A percentile compares a stretch with the other conserved stretches of the same genome.
phyloP scores from a whole-genome alignment of 2,329 filamentous ascomycete genomes.

The Fusarium sp. region DNA sequence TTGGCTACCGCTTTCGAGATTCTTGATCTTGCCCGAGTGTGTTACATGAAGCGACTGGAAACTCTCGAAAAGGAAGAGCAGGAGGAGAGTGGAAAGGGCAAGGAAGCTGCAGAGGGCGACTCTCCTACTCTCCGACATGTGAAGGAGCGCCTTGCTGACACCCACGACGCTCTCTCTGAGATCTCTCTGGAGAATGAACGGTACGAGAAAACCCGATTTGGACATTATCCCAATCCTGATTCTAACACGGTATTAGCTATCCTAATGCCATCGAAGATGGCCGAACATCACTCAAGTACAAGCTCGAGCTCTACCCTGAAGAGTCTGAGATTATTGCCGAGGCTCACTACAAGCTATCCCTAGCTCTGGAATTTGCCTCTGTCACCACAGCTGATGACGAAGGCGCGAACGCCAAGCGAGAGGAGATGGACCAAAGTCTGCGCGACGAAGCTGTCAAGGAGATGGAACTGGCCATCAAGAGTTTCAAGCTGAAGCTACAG shows the following conservation, averaged over 20 bases:
- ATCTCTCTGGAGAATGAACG: conserved; percentile 97
- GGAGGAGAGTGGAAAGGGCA: conserved; percentile 55
- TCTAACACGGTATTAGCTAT: conserved; percentile 64
- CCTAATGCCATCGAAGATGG: conserved; percentile 87
- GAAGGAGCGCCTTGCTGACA: conserved; percentile 90
- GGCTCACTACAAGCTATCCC: conserved; percentile 94
- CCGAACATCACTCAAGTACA: conserved; percentile 79
- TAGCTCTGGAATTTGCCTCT: conserved; percentile 93
- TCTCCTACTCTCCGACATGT: conserved; percentile 65
- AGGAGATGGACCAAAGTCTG: conserved; percentile 72
- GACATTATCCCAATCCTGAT: background rate
- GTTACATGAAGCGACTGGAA: conserved; percentile 68
- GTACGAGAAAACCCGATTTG: conserved; percentile 50
- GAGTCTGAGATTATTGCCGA: conserved; percentile 91
- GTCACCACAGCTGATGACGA: conserved; percentile 70
- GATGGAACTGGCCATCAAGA: conserved; percentile 79
- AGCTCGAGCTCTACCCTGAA: conserved; percentile 79
- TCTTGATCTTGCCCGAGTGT: conserved; percentile 79
- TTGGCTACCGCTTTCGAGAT: conserved; percentile 85
- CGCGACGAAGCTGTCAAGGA: conserved; percentile 77
- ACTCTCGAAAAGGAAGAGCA: conserved; percentile 48
- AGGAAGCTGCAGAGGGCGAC: conserved; percentile 55
- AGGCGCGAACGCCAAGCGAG: conserved; percentile 58
- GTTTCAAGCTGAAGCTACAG: conserved; percentile 76
- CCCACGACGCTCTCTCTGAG: conserved; percentile 92